Evolutionary conservation across 805 yeast species (phyloP), one percentile per base, ranked within the genome.

Genomic region (Schwanniomyces yamadae): DNA sequence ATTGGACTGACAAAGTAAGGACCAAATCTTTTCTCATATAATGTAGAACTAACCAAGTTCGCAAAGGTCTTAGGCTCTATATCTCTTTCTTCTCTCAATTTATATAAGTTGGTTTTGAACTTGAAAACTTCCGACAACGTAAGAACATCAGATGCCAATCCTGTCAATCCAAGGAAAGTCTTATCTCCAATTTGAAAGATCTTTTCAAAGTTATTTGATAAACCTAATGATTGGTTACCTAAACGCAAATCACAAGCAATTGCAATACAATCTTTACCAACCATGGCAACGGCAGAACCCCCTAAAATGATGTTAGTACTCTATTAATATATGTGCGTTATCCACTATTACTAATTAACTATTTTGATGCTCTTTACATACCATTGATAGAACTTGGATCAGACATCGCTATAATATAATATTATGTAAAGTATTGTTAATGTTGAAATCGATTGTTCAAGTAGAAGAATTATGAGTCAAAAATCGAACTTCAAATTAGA

Each of bases 231-330:
- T 62, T 93, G 99, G 59, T 81, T 80, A 15, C 99, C 99, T 44
- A 93, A 71, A 54, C 98, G 82, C 56, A 93, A 71, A 66, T 93
- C 99, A 52, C 93, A 83, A 3, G 97, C 99, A 54, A 93, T 89
- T 20, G 98, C 99, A 37, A 93, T 90, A 72, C 99, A 93, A 50
- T 89, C 97, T 58, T 95, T 90, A 53, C 99, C 99, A 17, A 83
- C 83, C 99, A 93, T 93, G 46, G 99, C 99, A 22, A 95, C 95
- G 34, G 95, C 96, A 45, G 95, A 77, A 66, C 99, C 99, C 67
- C 97, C 88, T 63, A 40, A 18, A 10, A 19, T 11, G 12, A n/a
- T 31, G 36, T 36, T 27, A 22, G 37, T 32, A 25, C 17, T 11
- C 13, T 12, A 22, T 4, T 27, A 16, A 8, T 12, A 15, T 2